phyloP scores from a whole-genome alignment of 371 early-diverging fungal genomes.

The Nematocida parisii region DNA sequence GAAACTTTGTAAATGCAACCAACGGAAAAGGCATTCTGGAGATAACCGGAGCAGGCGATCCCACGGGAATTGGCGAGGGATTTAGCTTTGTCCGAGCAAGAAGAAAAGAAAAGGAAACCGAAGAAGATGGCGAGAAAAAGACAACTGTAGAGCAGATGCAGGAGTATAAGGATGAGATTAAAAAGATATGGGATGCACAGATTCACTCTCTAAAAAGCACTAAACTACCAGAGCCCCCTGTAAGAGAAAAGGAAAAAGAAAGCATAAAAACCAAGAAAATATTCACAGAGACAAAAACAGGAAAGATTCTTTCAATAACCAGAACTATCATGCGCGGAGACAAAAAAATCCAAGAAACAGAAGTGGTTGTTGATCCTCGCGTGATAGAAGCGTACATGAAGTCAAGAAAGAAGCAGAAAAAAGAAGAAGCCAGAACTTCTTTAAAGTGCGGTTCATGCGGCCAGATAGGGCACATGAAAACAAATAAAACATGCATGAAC shows the following conservation, averaged over 20 bases:
- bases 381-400: conserved; percentile 70
- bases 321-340: conserved; percentile 58
- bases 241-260: conserved; percentile 74
- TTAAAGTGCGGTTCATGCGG: conserved; percentile 70
- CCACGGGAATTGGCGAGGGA: conserved; percentile 91
- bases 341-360: conserved; percentile 57
- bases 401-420: conserved; percentile 62
- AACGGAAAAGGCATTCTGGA: conserved; percentile 71
- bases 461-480: conserved; percentile 70
- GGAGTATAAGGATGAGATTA: conserved; percentile 51
- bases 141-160: conserved; percentile 39
- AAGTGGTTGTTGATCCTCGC: conserved; percentile 62
- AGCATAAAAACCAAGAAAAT: conserved; percentile 79
- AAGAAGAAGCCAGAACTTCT: conserved; percentile 65
- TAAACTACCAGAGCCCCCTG: conserved; percentile 72
- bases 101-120: conserved; percentile 75
- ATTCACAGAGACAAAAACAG: conserved; percentile 63
- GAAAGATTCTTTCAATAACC: conserved; percentile 62
- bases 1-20: conserved; percentile 79
- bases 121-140: conserved; percentile 53
- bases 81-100: conserved; percentile 91
- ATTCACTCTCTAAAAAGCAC: conserved; percentile 29
- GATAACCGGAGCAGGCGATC: conserved; percentile 71
- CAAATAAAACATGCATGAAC: conserved; percentile 70
- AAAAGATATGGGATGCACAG: conserved; percentile 62